These are phyloP conservation scores for Hyaloperonospora arabidopsidis DNA, from an alignment of 352 stramenopile species.

Conservation along the genomic window DNA sequence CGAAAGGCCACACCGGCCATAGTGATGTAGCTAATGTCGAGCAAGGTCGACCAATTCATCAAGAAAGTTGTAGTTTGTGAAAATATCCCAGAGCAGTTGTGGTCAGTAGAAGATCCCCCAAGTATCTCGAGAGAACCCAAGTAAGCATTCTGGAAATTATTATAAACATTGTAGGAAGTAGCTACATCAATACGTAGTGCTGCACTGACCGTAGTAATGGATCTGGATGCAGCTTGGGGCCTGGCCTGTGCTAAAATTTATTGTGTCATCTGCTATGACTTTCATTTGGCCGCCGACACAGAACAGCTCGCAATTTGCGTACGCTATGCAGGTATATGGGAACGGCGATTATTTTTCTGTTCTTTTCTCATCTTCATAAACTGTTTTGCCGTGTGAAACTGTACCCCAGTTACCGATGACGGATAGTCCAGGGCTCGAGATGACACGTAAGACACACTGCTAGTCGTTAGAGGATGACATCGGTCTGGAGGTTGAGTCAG, in stretches of 20 bases:
- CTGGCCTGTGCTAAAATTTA: conserved; percentile 89
- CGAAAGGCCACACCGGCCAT: too few relatives aligned
- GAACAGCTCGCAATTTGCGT: conserved; percentile 80
- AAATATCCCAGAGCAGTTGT: too few relatives aligned
- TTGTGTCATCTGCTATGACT: conserved; percentile 80
- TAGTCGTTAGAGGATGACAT: conserved; percentile 47
- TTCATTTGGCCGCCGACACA: conserved; percentile 85
- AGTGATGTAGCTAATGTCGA: too few relatives aligned
- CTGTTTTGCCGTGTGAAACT: conserved; percentile 6
- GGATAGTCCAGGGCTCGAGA: conserved; percentile 52
- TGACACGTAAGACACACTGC: conserved; percentile 43
- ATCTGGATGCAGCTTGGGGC: too few relatives aligned
- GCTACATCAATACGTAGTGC: too few relatives aligned
- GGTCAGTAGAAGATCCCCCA: too few relatives aligned
- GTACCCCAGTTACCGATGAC: conserved; percentile 56
- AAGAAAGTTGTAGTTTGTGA: too few relatives aligned
- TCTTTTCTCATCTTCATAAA: conserved; percentile 16
- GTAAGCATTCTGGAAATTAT: too few relatives aligned
- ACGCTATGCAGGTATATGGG: conserved; percentile 64
- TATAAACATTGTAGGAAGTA: too few relatives aligned
- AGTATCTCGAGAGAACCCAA: too few relatives aligned
- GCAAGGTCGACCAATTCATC: too few relatives aligned
- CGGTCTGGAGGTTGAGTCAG: conserved; percentile 44
- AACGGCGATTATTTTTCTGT: neutral
- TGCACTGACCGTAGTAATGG: too few relatives aligned